A percentile compares a stretch with the other conserved stretches of the same genome.
phyloP scores from a whole-genome alignment of 192 early-diverging fungal species.

The Coemansia sp. region DNA sequence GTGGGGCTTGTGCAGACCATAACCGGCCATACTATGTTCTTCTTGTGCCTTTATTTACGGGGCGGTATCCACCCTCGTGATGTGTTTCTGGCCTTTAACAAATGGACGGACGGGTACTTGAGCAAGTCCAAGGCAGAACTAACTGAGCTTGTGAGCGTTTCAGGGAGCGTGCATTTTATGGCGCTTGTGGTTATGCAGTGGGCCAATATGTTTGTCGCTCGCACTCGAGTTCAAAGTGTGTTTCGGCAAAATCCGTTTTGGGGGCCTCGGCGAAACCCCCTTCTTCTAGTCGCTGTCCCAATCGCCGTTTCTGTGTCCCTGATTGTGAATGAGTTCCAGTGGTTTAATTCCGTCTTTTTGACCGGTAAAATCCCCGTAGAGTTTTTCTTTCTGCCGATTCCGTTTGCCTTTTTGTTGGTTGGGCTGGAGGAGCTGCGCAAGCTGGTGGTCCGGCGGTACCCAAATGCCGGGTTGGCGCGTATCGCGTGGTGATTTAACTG shows the following conservation, averaged over 20 bases:
- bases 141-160: conserved; percentile 25
- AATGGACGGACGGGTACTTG: conserved; percentile 58
- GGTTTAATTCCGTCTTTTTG: conserved; percentile 53
- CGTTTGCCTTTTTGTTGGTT: conserved; percentile 56
- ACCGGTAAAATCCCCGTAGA: conserved; percentile 56
- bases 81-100: conserved; percentile 59
- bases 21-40: conserved; percentile 70
- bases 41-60: conserved; percentile 62
- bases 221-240: conserved; percentile 41
- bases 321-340: conserved; percentile 29
- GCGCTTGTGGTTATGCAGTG: conserved; percentile 52
- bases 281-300: conserved; percentile 34
- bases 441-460: conserved; percentile 44
- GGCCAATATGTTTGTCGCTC: conserved; percentile 54
- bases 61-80: conserved; percentile 58
- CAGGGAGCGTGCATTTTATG: conserved; percentile 53
- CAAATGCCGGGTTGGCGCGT: conserved; percentile 16
- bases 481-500: conserved; percentile 26
- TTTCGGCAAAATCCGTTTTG: conserved; percentile 51
- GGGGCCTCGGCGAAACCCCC: conserved; percentile 40
- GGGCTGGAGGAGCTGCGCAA: conserved; percentile 62
- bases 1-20: conserved; percentile 70
- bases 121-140: conserved; percentile 56
- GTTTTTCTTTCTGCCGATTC: conserved; percentile 64
- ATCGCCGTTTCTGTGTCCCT: conserved; percentile 34